phyloP scores from a whole-genome alignment of 257 asterid genomes.

The Solanum pennellii region DNA sequence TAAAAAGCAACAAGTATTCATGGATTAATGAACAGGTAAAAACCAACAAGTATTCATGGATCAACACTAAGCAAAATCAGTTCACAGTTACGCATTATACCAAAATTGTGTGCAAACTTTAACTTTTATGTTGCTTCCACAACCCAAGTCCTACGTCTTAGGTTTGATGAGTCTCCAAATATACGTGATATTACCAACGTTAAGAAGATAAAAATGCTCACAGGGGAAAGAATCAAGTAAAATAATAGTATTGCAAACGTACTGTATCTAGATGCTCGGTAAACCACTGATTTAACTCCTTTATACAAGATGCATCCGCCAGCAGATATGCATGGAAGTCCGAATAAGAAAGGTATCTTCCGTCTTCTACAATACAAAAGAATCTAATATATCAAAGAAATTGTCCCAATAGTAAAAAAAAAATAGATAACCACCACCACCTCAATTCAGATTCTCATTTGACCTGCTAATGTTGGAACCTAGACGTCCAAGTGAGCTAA shows the following conservation, averaged over 20 bases:
- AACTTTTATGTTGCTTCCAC: neutral
- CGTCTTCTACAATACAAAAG: constrained; percentile 49
- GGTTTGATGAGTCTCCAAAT: neutral
- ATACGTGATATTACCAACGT: neutral
- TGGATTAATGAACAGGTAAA: too few species aligned
- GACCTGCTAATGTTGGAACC: neutral
- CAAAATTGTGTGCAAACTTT: neutral
- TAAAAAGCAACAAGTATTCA: too few species aligned
- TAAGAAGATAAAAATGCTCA: neutral
- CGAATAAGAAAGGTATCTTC: constrained; percentile 77
- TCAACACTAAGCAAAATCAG: neutral
- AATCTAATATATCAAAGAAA: neutral
- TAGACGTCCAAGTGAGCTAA: neutral
- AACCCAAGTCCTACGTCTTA: neutral
- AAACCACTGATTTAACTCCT: constrained; percentile 92
- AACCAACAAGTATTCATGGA: neutral
- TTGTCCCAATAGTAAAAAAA: neutral
- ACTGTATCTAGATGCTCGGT: constrained; percentile 85
- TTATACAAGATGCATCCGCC: constrained; percentile 68
- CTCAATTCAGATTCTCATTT: neutral
- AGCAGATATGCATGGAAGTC: constrained; percentile 79
- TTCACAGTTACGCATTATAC: neutral
- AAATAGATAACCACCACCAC: neutral
- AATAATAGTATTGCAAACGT: neutral
- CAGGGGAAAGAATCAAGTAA: neutral